Evolutionary conservation across 306 rosid species (phyloP).

Genomic region (Quercus variabilis): DNA sequence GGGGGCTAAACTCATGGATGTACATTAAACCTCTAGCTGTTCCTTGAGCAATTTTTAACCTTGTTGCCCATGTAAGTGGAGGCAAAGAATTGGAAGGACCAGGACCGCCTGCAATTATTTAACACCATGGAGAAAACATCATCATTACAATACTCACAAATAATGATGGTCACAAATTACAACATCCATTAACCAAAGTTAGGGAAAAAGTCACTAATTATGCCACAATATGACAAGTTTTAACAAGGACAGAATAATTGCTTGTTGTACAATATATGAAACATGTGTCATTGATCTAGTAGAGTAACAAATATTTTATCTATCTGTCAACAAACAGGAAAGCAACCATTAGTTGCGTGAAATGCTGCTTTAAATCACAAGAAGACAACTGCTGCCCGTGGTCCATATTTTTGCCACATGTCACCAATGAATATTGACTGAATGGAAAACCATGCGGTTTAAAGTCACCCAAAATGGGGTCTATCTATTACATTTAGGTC

Average conservation of each 20-base stretch:
- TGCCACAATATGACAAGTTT: not conserved
- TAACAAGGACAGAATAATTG: not conserved
- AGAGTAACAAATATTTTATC: not conserved
- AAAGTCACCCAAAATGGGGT: slow-evolving; percentile 15
- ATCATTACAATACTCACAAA: not conserved
- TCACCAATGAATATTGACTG: not conserved
- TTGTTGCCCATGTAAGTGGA: slow-evolving; percentile 55
- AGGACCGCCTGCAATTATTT: slow-evolving; percentile 48
- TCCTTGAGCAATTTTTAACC: slow-evolving; percentile 80
- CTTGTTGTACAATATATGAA: not conserved
- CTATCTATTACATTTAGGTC: not conserved
- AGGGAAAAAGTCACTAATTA: not conserved
- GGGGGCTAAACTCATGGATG: slow-evolving; percentile 65
- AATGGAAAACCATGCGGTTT: slow-evolving; percentile 17
- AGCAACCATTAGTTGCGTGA: slow-evolving; percentile 4
- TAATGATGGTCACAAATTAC: not conserved
- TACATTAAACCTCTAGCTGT: slow-evolving; percentile 67
- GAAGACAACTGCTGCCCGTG: slow-evolving; percentile 15
- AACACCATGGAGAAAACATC: slow-evolving; percentile 6
- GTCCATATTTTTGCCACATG: not conserved
- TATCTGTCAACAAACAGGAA: not conserved
- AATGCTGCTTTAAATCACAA: slow-evolving; percentile 3
- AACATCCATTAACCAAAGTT: not conserved
- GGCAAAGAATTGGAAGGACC: slow-evolving; percentile 42
- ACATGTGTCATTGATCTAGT: not conserved